Percentiles rank a stretch among this genome's conserved stretches.
Evolutionary conservation across 345 rosid genomes (phyloP).

Genomic region (Kandelia obovata): DNA sequence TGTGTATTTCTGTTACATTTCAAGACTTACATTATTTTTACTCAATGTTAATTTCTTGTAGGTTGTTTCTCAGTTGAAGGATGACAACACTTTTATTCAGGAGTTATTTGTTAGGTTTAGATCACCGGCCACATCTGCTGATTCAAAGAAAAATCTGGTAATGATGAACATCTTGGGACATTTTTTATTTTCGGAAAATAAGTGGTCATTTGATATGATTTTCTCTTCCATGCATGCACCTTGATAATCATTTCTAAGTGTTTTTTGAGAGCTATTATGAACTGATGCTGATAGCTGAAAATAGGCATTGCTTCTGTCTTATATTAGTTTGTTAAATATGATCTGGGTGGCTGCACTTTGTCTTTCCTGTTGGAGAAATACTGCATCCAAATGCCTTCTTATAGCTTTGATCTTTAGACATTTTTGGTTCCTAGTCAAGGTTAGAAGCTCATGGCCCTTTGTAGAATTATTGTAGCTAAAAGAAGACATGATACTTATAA

Average conservation of each 20-base stretch:
- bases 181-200: background rate
- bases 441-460: background rate
- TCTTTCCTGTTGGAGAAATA: background rate
- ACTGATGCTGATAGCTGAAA: too few relatives aligned
- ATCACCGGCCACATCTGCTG: conserved; percentile 54
- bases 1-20: background rate
- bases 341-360: too few relatives aligned
- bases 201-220: too few relatives aligned
- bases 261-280: too few relatives aligned
- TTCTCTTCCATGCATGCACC: too few relatives aligned
- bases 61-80: conserved; percentile 78
- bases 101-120: conserved; percentile 74
- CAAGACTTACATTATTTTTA: background rate
- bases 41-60: conserved; percentile 28
- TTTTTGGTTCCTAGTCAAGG: background rate
- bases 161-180: background rate
- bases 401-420: background rate
- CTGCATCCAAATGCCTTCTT: background rate
- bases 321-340: too few relatives aligned
- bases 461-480: background rate
- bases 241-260: too few relatives aligned
- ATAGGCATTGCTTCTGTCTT: too few relatives aligned
- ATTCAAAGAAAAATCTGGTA: conserved; percentile 90
- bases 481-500: background rate
- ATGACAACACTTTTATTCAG: conserved; percentile 82